phyloP scores from a whole-genome alignment of 345 rosid species.

The Eucalyptus dawsonii region DNA sequence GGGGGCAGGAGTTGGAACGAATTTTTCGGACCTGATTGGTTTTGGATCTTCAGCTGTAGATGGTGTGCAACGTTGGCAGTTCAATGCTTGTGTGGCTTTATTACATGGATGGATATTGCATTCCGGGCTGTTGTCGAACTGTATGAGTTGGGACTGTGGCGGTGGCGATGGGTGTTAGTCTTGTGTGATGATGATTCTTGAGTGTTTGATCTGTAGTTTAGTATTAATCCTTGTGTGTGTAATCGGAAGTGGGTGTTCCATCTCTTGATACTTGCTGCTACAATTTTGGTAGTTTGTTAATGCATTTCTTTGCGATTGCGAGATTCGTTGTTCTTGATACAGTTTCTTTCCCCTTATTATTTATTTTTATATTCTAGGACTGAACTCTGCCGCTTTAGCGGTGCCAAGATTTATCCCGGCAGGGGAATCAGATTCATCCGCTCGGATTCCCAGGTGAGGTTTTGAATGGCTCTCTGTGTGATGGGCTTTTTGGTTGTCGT shows the following conservation, averaged over 20 bases:
- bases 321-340: neutral
- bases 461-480: neutral
- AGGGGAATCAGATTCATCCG: constrained; percentile 66
- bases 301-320: neutral
- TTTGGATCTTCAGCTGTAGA: neutral
- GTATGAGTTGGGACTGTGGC: neutral
- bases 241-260: neutral
- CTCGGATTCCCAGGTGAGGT: constrained; percentile 57
- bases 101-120: neutral
- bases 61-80: neutral
- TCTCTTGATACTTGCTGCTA: neutral
- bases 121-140: neutral
- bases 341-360: neutral
- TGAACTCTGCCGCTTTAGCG: constrained; percentile 68
- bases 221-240: neutral
- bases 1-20: neutral
- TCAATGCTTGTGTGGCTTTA: neutral
- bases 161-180: neutral
- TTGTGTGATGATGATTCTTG: neutral
- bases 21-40: neutral
- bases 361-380: constrained; percentile 13
- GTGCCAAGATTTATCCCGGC: constrained; percentile 66
- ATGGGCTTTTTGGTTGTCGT: neutral
- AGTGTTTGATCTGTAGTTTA: neutral
- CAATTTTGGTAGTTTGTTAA: neutral